Conservation (phyloP, 805 yeast species). For the Dipodascus geniculatus region DNA sequence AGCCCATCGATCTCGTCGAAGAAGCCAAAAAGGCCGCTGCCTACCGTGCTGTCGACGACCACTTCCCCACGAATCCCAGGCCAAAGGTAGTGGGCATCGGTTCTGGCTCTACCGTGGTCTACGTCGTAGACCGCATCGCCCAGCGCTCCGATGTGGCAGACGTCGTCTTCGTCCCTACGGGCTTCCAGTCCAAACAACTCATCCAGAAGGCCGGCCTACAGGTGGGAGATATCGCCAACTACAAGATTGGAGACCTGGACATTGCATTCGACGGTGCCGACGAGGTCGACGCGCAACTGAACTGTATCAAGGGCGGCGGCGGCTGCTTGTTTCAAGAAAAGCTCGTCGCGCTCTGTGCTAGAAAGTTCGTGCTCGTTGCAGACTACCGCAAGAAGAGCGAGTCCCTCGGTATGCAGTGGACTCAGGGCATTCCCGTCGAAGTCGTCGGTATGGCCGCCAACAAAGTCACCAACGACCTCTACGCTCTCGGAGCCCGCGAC, state of each 20-base stretch:
- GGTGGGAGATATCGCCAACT: slow-evolving; percentile 76
- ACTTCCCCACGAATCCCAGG: slow-evolving; percentile 54
- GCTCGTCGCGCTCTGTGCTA: slow-evolving; percentile 73
- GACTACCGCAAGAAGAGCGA: slow-evolving; percentile 78
- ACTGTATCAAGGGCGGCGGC: slow-evolving; percentile 97
- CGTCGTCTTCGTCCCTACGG: slow-evolving; percentile 85
- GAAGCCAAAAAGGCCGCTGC: slow-evolving; percentile 86
- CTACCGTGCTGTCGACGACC: slow-evolving; percentile 82
- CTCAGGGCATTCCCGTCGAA: slow-evolving; percentile 88
- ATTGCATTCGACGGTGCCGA: slow-evolving; percentile 98
- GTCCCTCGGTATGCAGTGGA: slow-evolving; percentile 70
- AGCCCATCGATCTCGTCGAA: slow-evolving; percentile 38
- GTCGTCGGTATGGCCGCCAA: slow-evolving; percentile 83
- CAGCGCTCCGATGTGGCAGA: slow-evolving; percentile 38
- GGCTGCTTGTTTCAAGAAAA: slow-evolving; percentile 96
- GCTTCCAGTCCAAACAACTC: slow-evolving; percentile 85
- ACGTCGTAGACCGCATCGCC: slow-evolving; percentile 89
- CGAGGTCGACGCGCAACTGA: slow-evolving; percentile 72
- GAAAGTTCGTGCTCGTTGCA: slow-evolving; percentile 76
- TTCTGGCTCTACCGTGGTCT: slow-evolving; percentile 94
- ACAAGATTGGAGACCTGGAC: slow-evolving; percentile 52
- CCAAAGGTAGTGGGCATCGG: slow-evolving; percentile 95
- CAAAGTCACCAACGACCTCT: slow-evolving; percentile 56
- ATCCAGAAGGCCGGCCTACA: slow-evolving; percentile 70
- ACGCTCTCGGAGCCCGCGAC: slow-evolving; percentile 47